Base-by-base conservation (phyloP, 345 rosid species). In the Kandelia obovata region DNA sequence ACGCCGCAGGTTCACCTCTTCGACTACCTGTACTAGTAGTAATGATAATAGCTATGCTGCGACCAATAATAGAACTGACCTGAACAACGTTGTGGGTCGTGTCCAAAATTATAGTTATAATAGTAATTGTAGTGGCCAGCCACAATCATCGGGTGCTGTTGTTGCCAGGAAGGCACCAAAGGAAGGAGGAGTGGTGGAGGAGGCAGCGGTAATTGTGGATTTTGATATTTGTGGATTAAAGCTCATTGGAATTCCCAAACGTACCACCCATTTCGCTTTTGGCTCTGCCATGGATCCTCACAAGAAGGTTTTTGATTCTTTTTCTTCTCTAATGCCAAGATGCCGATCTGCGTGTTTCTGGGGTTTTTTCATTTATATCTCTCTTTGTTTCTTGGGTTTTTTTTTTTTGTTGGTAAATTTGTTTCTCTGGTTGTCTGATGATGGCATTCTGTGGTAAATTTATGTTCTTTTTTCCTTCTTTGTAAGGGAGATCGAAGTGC, bases 261-360 rank as follows among this genome's bases (percentile, higher is more conserved):
- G 88, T 20, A 62, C 32, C 32, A 66, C 55, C 63, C 60, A 75
- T 81, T 79, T 76, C 68, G 61, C 31, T 64, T 2, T 67, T 34
- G 70, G 69, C 21, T 61, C 82, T 51, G 11, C 26, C 49, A 91
- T 94, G 97, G 89, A 88, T 83, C 66, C 84, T 75, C 92, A 79
- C 55, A 89, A 83, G 78, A 91, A 94, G 97, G 98, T 89, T 62
- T 60, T 19, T 5, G 17, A 55, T 46, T 46, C 21, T 2, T 7
- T 68, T n/a, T 37, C 1, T 39, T 10, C 49, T 11, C 15, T 13
- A 43, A 43, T 43, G 49, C 49, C 59, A 15, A 56, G 11, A 21
- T 56, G 28, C 59, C 16, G 25, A n/a, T 34, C 51, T 34, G 39
- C 1, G 27, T 31, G n/a, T 53, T 66, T 55, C 23, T 32, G 7